These are phyloP conservation scores for Cutaneotrichosporon curvatum DNA, from an alignment of 1,284 basidiomycete species.

Conservation along the genomic window DNA sequence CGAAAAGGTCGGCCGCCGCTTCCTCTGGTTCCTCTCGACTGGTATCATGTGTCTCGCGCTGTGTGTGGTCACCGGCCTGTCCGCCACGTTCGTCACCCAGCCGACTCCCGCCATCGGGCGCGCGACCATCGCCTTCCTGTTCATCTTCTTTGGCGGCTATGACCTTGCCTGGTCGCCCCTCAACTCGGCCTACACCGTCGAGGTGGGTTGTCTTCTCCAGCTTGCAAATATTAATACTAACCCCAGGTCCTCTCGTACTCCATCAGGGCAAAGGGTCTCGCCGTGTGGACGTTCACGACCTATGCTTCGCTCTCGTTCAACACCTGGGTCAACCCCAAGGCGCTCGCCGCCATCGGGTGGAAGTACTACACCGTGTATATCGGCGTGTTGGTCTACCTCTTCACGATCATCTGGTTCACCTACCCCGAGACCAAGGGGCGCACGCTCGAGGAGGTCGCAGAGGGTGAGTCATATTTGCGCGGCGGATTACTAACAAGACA, in stretches of 20 bases:
- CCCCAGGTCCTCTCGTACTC: constrained; percentile 18
- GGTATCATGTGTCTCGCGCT: constrained; percentile 26
- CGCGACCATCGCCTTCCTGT: no score
- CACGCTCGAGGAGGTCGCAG: constrained; percentile 45
- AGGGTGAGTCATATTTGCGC: no score
- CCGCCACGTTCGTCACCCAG: constrained; percentile 6
- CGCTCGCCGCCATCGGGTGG: constrained; percentile 19
- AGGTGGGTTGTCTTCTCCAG: no score
- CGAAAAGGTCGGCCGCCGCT: constrained; percentile 14
- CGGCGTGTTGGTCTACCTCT: constrained; percentile 30
- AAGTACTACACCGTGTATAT: constrained; percentile 23
- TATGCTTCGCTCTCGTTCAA: constrained; percentile 13
- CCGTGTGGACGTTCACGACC: background rate
- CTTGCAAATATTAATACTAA: no score
- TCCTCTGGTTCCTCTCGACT: constrained; percentile 10
- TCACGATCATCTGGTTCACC: constrained; percentile 46
- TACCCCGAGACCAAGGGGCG: constrained; percentile 41
- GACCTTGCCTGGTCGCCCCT: constrained; percentile 11
- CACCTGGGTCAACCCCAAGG: constrained; percentile 22
- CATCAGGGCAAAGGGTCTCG: constrained; percentile 15
- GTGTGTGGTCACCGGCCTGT: constrained; percentile 7
- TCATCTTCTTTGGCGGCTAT: constrained; percentile 21
- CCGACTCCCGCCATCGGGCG: constrained; percentile 3
- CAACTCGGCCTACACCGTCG: constrained; percentile 14
- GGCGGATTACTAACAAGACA: constrained; percentile 18